phyloP scores from a whole-genome alignment of 1,284 basidiomycete species.

The Cryptococcus sp. region DNA sequence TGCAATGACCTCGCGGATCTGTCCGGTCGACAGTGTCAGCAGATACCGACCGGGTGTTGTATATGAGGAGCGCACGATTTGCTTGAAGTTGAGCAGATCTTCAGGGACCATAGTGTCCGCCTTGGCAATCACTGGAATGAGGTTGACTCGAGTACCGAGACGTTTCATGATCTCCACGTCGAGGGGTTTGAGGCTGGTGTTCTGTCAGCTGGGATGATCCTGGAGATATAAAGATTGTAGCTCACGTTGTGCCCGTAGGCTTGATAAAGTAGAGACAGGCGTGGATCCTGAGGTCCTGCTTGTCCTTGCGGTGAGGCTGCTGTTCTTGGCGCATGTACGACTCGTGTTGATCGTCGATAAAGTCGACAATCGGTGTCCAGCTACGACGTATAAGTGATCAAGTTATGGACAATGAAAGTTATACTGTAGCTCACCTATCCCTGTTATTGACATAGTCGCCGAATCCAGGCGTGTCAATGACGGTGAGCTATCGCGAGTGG shows the following conservation, averaged over 20 bases:
- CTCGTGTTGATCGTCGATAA: slow-evolving; percentile 99
- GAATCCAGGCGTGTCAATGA: slow-evolving; percentile 98
- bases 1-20: slow-evolving; percentile 86
- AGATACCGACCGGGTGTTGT: not conserved
- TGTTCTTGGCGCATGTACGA: slow-evolving; percentile 99
- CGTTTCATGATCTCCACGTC: slow-evolving; percentile 99
- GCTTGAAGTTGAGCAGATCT: slow-evolving; percentile 89
- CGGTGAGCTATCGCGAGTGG: slow-evolving; percentile 64
- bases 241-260: slow-evolving; percentile 92
- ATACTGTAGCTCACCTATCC: slow-evolving; percentile 60
- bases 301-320: slow-evolving; percentile 88
- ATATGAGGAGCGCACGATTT: slow-evolving; percentile 64
- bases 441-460: slow-evolving; percentile 99
- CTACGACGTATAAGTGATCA: slow-evolving; percentile 40
- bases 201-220: slow-evolving; percentile 6
- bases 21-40: slow-evolving; percentile 12
- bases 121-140: slow-evolving; percentile 97
- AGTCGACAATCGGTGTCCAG: slow-evolving; percentile 97
- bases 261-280: slow-evolving; percentile 98
- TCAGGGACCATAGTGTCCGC: slow-evolving; percentile 94
- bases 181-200: slow-evolving; percentile 82
- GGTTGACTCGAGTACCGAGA: slow-evolving; percentile 90
- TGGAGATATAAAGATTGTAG: not conserved
- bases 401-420: too few relatives aligned
- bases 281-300: slow-evolving; percentile 94